A percentile compares a stretch with the other conserved stretches of the same genome.
These are phyloP conservation scores for Penicillium macrosclerotiorum DNA, from an alignment of 495 filamentous ascomycete species.

Conservation along the genomic window DNA sequence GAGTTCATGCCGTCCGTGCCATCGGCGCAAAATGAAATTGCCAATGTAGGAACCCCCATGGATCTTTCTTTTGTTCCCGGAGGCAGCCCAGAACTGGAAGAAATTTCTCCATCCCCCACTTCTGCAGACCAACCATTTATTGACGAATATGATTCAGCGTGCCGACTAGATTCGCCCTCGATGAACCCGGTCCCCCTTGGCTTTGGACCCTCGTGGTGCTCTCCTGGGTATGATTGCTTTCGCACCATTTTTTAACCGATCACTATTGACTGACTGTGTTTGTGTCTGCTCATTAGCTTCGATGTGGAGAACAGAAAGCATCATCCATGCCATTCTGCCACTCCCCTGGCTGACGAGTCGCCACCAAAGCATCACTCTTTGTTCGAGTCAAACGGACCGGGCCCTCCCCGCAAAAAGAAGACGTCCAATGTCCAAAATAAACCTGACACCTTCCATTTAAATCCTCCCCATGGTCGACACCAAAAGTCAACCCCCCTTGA, in stretches of 20 bases:
- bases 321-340: background rate
- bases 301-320: background rate
- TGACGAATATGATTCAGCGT: slow-evolving; percentile 42
- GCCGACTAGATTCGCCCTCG: slow-evolving; percentile 23
- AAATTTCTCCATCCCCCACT: background rate
- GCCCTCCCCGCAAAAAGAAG: slow-evolving; percentile 1
- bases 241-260: background rate
- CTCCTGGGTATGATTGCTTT: slow-evolving; percentile 13
- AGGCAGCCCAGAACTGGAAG: background rate
- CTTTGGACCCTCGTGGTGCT: slow-evolving; percentile 3
- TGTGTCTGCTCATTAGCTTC: background rate
- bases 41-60: slow-evolving; percentile 44
- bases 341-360: background rate
- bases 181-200: slow-evolving; percentile 5
- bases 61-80: slow-evolving; percentile 21
- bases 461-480: background rate
- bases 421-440: slow-evolving; percentile 1
- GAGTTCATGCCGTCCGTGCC: slow-evolving; percentile 66
- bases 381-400: background rate
- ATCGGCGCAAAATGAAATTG: slow-evolving; percentile 33
- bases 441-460: background rate
- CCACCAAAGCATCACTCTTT: background rate
- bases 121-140: slow-evolving; percentile 55
- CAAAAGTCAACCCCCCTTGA: background rate
- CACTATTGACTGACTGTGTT: background rate